Percentiles rank a stretch among this genome's conserved stretches.
Conservation (phyloP, 1,284 basidiomycete genomes). For the Pholiota adiposa region DNA sequence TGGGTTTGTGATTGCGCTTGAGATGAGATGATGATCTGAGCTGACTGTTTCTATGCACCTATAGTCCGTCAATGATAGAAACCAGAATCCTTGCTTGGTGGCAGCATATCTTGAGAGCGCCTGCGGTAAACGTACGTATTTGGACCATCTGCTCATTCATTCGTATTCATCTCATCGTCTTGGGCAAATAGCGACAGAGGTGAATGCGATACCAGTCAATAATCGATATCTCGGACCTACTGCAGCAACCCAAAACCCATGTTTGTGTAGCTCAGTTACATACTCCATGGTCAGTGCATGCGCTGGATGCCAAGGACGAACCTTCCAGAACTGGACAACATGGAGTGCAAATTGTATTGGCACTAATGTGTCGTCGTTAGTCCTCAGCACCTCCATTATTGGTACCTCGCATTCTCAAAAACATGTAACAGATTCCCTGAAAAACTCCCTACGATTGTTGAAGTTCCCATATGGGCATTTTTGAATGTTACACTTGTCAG, state of each 20-base stretch:
- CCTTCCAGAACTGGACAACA: slow-evolving; percentile 34
- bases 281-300: slow-evolving; percentile 45
- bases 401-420: background rate
- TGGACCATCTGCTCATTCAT: background rate
- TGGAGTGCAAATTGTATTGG: slow-evolving; percentile 42
- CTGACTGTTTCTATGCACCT: background rate
- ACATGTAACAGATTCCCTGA: slow-evolving; percentile 33
- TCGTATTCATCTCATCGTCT: background rate
- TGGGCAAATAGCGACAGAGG: slow-evolving; percentile 22
- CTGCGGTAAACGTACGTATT: slow-evolving; percentile 27
- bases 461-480: slow-evolving; percentile 47
- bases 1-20: slow-evolving; percentile 33
- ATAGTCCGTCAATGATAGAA: slow-evolving; percentile 42
- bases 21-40: background rate
- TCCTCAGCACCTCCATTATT: background rate
- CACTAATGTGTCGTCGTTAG: slow-evolving; percentile 26
- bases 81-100: slow-evolving; percentile 50
- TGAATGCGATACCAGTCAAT: slow-evolving; percentile 34
- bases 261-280: slow-evolving; percentile 39
- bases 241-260: slow-evolving; percentile 30
- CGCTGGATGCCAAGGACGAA: slow-evolving; percentile 38
- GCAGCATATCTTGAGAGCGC: slow-evolving; percentile 44
- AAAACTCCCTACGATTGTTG: slow-evolving; percentile 31
- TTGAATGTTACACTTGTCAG: slow-evolving; percentile 41
- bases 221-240: slow-evolving; percentile 42